A percentile compares a stretch with the other conserved stretches of the same genome.
Conservation (phyloP, 306 rosid species). For the Oxytropis ochrocephala region DNA sequence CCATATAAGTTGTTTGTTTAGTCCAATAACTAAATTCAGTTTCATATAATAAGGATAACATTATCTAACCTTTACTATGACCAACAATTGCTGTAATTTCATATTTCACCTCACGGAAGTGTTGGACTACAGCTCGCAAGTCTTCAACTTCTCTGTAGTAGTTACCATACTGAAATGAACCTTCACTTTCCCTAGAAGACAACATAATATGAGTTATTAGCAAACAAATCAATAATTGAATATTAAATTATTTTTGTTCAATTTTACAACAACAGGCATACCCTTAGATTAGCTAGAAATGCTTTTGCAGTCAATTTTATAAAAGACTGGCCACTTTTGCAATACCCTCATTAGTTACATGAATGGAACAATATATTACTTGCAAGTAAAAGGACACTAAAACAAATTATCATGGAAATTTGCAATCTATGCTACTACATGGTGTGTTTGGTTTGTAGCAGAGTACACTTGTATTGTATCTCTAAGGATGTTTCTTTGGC, state of each 20-base stretch:
- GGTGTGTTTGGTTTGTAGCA: background rate
- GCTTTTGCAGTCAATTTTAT: slow-evolving; percentile 1
- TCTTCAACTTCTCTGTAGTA: slow-evolving; percentile 80
- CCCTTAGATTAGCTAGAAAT: background rate
- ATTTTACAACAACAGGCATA: background rate
- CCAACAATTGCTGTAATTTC: slow-evolving; percentile 60
- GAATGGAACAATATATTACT: background rate
- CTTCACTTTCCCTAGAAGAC: slow-evolving; percentile 82
- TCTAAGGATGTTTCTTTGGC: background rate
- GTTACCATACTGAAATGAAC: slow-evolving; percentile 75
- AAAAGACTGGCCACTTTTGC: background rate
- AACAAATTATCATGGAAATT: background rate
- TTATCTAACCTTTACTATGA: slow-evolving; percentile 78
- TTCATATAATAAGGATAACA: background rate
- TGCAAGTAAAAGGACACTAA: background rate
- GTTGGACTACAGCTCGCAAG: slow-evolving; percentile 54
- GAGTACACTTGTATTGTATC: background rate
- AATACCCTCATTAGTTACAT: too few species aligned
- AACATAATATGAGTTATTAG: background rate
- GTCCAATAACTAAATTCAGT: slow-evolving; percentile 9
- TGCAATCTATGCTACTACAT: background rate
- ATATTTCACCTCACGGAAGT: slow-evolving; percentile 48
- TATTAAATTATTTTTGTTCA: background rate
- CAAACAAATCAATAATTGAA: background rate
- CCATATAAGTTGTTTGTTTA: background rate